Percentiles rank a stretch among this genome's conserved stretches.
Evolutionary conservation across 768 basidiomycete species (phyloP).

Genomic region (Gymnopilus dilepis): DNA sequence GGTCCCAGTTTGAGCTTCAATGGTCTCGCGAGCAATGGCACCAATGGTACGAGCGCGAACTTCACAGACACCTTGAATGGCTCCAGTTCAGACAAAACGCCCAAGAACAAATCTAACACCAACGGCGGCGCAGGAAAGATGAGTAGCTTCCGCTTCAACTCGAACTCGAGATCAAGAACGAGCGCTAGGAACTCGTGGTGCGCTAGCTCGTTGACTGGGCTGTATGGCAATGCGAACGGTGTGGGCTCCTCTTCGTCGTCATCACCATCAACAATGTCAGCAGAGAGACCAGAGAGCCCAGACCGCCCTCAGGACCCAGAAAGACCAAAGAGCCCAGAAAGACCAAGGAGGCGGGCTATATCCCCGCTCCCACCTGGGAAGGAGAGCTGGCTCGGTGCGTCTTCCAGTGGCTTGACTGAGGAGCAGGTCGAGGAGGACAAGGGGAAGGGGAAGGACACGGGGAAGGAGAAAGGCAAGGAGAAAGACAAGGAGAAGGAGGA

Average conservation of each 20-base stretch:
- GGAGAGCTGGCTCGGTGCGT: not conserved
- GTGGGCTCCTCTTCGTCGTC: too few species aligned
- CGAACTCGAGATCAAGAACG: conserved; percentile 43
- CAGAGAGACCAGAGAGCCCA: too few species aligned
- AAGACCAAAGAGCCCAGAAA: too few species aligned
- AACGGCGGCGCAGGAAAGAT: not conserved
- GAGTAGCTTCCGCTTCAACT: not conserved
- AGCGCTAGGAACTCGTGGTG: conserved; percentile 60
- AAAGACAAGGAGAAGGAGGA: not conserved
- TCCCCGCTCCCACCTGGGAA: not conserved
- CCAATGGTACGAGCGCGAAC: not conserved
- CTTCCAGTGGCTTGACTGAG: not conserved
- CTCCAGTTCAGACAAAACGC: not conserved
- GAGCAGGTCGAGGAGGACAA: not conserved
- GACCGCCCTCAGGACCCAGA: too few species aligned
- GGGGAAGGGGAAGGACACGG: not conserved
- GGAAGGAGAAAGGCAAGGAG: not conserved
- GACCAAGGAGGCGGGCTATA: not conserved
- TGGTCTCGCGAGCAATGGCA: not conserved
- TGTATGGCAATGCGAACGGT: too few species aligned
- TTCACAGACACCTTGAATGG: not conserved
- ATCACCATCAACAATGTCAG: too few species aligned
- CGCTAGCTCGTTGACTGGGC: conserved; percentile 22
- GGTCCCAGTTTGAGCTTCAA: not conserved
- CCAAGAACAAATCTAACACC: not conserved